Evolutionary conservation across 2,329 filamentous ascomycete genomes (phyloP), one percentile per base, ranked within the genome.

Genomic region (Monosporascus sp.): DNA sequence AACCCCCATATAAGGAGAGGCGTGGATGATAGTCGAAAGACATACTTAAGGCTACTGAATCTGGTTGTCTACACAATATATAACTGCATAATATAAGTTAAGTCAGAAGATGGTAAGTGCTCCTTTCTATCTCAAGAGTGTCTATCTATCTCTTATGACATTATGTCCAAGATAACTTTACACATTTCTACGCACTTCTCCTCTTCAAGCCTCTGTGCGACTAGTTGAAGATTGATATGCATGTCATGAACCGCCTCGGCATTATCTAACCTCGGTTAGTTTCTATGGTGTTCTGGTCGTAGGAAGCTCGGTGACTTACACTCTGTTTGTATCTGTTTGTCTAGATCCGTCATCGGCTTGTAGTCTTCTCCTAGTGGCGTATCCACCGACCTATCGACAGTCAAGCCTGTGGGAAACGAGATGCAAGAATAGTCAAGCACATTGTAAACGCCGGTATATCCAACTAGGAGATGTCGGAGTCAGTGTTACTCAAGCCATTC

Each of bases 391-490:
- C 72, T 69, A 51, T 78, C 74, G 0, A 72, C 77, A 0, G 27
- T 57, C 14, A 76, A 11, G 0, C 74, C 73, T 0, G 75, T 75
- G 0, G 76, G 72, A 54, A 79, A 79, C 0, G 76, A 77, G 0
- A 79, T 66, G 50, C 69, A 70, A 0, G 76, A 66, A 53, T 78
- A 78, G 60, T 79, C 77, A 2, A 79, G 59, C 0, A 79, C 68
- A 47, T 79, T 79, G 60, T 66, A 79, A 0, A 79, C 75, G 3
- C 76, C 76, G 0, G 77, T 79, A 53, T 78, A 79, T 2, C 70
- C 76, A 49, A 79, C 77, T 77, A 39, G 1, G 37, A 17, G 18
- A 46, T 15, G 18, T 17, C 18, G 5, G 18, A 25, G 31, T 49
- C 14, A 35, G 15, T 17, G 20, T 45, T 24, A 54, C 31, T 25